Percentiles rank a stretch among this genome's conserved stretches.
Evolutionary conservation across 176 grass and related monocot species (phyloP).

Genomic region (Alloteropsis semialata): DNA sequence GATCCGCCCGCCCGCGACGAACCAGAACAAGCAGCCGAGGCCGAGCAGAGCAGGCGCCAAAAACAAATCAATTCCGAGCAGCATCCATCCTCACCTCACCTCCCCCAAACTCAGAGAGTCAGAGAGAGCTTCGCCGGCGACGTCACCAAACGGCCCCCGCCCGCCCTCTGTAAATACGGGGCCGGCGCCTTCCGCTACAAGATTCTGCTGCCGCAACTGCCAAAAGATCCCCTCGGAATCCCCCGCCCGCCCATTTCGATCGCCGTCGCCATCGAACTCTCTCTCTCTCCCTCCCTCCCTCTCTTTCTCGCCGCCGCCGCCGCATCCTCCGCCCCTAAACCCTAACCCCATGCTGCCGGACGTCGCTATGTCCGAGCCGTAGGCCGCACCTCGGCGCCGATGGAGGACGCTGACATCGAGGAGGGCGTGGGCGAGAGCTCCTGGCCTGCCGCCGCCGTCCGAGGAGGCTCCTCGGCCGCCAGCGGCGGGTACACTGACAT

Average conservation of each 20-base stretch:
- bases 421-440: conserved; percentile 76
- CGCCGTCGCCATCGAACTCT: conserved; percentile 15
- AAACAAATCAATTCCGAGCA: background rate
- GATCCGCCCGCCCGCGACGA: background rate
- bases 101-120: too few relatives aligned
- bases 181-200: background rate
- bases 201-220: conserved; percentile 46
- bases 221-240: conserved; percentile 39
- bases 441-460: background rate
- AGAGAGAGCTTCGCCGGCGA: background rate
- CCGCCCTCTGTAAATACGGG: conserved; percentile 6
- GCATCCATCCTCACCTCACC: background rate
- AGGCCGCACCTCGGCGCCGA: conserved; percentile 23
- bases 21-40: background rate
- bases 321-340: background rate
- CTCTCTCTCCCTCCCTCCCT: background rate
- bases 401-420: conserved; percentile 38
- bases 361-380: conserved; percentile 19
- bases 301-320: background rate
- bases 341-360: background rate
- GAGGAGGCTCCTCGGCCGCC: background rate
- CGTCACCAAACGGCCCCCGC: background rate
- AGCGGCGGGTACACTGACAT: conserved; percentile 35
- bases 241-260: conserved; percentile 23
- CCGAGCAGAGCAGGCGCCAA: conserved; percentile 6